phyloP scores from a whole-genome alignment of 164 flowering plant species.

The Berberis vulgaris region DNA sequence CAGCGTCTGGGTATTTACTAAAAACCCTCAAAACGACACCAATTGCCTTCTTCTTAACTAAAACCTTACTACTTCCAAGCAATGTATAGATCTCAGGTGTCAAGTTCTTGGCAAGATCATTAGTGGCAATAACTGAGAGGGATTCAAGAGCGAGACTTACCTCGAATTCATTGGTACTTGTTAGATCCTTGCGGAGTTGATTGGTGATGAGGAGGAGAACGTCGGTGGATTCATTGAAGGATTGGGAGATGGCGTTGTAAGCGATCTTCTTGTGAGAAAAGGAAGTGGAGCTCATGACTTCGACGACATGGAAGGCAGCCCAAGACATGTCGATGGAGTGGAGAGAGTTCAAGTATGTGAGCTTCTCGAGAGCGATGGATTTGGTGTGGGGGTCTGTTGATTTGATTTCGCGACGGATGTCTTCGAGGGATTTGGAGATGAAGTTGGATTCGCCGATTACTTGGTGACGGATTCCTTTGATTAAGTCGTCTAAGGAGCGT shows the following conservation, averaged over 20 bases:
- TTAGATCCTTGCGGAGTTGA: conserved; percentile 78
- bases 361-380: conserved; percentile 73
- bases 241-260: conserved; percentile 64
- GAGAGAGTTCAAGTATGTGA: conserved; percentile 63
- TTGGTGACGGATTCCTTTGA: conserved; percentile 67
- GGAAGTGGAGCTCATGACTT: conserved; percentile 51
- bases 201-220: conserved; percentile 72
- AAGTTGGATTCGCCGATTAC: conserved; percentile 34
- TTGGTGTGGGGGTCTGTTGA: conserved; percentile 74
- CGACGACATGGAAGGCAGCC: conserved; percentile 82
- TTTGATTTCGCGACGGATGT: conserved; percentile 74
- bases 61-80: conserved; percentile 37
- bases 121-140: conserved; percentile 43
- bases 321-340: conserved; percentile 58
- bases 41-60: conserved; percentile 57
- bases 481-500: conserved; percentile 67
- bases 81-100: conserved; percentile 62
- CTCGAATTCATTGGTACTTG: conserved; percentile 43
- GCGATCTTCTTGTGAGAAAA: conserved; percentile 60
- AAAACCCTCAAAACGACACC: conserved; percentile 61
- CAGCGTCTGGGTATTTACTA: conserved; percentile 63
- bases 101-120: conserved; percentile 69
- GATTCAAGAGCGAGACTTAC: conserved; percentile 64
- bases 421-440: conserved; percentile 60
- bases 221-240: conserved; percentile 59